A percentile compares a stretch with the other conserved stretches of the same genome.
Conservation (phyloP, 1,284 basidiomycete species). For the Leccinum fallax region DNA sequence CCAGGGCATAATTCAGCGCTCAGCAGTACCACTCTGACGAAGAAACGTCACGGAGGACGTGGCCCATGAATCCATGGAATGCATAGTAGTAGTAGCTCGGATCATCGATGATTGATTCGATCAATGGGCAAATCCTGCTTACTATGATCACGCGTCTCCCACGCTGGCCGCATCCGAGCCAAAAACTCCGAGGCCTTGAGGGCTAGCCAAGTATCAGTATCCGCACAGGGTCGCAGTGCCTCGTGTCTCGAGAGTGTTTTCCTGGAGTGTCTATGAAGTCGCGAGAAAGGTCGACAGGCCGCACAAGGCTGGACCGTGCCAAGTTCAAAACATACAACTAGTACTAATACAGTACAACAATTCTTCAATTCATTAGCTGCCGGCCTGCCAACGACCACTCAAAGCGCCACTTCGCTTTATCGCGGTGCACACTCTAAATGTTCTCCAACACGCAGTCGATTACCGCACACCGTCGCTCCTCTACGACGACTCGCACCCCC, state of each 20-base stretch:
- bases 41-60: not conserved
- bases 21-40: not conserved
- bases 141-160: not conserved
- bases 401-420: not conserved
- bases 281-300: not conserved
- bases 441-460: conserved; percentile 53
- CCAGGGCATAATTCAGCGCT: not conserved
- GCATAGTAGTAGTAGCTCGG: not conserved
- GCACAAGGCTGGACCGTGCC: not conserved
- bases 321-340: not conserved
- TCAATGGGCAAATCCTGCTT: not conserved
- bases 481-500: conserved; percentile 55
- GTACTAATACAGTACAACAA: not conserved
- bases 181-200: not conserved
- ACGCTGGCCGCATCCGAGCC: not conserved
- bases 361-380: not conserved
- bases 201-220: not conserved
- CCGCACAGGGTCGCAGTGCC: not conserved
- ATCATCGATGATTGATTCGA: not conserved
- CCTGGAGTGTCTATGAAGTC: not conserved
- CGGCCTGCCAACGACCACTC: not conserved
- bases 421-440: conserved; percentile 30
- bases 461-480: conserved; percentile 63
- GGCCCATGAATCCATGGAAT: not conserved
- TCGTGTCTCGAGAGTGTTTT: not conserved